These are phyloP conservation scores for Flaveria linearis DNA, from an alignment of 129 eudicot genomes.

Conservation along the genomic window DNA sequence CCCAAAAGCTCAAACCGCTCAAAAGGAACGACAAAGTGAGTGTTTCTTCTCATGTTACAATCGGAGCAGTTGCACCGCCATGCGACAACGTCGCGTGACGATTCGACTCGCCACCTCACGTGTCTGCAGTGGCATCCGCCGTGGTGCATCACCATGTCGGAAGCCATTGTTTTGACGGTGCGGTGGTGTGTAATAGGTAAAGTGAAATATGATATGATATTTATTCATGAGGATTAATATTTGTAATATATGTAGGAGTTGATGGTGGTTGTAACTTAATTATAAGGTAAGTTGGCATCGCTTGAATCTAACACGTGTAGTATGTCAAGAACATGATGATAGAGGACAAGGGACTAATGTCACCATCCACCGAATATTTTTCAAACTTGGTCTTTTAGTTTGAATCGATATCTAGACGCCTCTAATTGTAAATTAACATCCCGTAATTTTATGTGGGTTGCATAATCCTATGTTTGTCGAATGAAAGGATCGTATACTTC, in stretches of 20 bases:
- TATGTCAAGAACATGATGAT: background rate
- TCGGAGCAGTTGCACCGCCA: slow-evolving; percentile 76
- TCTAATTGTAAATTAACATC: no score
- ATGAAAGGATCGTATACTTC: no score
- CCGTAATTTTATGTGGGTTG: no score
- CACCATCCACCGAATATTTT: background rate
- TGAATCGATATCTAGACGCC: no score
- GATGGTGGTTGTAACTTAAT: no score
- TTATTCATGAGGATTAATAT: background rate
- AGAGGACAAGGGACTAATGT: background rate
- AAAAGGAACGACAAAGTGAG: slow-evolving; percentile 32
- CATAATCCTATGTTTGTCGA: no score
- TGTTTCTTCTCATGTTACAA: slow-evolving; percentile 66
- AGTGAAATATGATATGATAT: no score
- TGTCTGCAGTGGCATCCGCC: slow-evolving; percentile 86
- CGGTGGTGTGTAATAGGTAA: background rate
- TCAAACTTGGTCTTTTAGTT: no score
- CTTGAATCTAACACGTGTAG: background rate
- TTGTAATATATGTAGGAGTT: no score
- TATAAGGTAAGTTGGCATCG: background rate
- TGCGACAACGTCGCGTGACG: slow-evolving; percentile 54
- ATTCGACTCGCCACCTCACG: slow-evolving; percentile 60
- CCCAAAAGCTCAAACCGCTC: slow-evolving; percentile 26
- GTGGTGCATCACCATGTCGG: slow-evolving; percentile 51
- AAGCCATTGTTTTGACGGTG: slow-evolving; percentile 30